A percentile compares a stretch with the other conserved stretches of the same genome.
Evolutionary conservation across 495 filamentous ascomycete genomes (phyloP).

Genomic region (Saxispiralis lemnorum): DNA sequence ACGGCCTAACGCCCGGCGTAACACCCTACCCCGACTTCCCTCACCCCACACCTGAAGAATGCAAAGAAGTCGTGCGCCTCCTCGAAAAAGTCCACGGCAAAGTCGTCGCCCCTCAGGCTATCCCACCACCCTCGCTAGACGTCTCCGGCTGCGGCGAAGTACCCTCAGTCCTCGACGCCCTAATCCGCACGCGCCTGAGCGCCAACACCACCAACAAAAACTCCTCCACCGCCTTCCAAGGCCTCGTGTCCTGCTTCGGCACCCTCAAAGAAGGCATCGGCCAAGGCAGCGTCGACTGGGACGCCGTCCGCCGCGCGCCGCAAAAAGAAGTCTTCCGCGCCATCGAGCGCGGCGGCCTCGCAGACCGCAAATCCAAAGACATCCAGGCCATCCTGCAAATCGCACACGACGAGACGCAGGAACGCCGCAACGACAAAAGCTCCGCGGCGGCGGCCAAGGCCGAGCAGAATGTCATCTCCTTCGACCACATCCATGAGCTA

Average conservation of each 20-base stretch:
- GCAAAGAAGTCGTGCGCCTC: conserved; percentile 53
- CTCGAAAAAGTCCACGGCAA: conserved; percentile 50
- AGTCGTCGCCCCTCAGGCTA: conserved; percentile 43
- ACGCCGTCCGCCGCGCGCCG: conserved; percentile 50
- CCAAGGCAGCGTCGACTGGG: conserved; percentile 73
- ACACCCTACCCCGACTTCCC: conserved; percentile 53
- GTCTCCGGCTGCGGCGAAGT: conserved; percentile 87
- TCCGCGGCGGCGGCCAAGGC: conserved; percentile 33
- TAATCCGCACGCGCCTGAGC: conserved; percentile 67
- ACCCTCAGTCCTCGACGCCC: conserved; percentile 73
- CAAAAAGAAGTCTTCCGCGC: conserved; percentile 48
- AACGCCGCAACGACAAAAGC: conserved; percentile 22
- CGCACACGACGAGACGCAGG: conserved; percentile 53
- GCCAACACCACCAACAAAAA: conserved; percentile 53
- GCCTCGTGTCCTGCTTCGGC: conserved; percentile 53
- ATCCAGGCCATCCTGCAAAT: conserved; percentile 70
- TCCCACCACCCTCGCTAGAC: conserved; percentile 60
- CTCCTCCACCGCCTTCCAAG: conserved; percentile 51
- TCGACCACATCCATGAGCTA: conserved; percentile 62
- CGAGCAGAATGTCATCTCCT: conserved; percentile 41
- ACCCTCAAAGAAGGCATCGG: conserved; percentile 40
- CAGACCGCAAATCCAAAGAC: conserved; percentile 50
- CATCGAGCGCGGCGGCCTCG: conserved; percentile 57
- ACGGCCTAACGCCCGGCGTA: conserved; percentile 19
- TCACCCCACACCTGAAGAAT: conserved; percentile 54